Base-by-base conservation (phyloP, 176 grass and related monocot genomes). In the Chrysopogon serrulatus region DNA sequence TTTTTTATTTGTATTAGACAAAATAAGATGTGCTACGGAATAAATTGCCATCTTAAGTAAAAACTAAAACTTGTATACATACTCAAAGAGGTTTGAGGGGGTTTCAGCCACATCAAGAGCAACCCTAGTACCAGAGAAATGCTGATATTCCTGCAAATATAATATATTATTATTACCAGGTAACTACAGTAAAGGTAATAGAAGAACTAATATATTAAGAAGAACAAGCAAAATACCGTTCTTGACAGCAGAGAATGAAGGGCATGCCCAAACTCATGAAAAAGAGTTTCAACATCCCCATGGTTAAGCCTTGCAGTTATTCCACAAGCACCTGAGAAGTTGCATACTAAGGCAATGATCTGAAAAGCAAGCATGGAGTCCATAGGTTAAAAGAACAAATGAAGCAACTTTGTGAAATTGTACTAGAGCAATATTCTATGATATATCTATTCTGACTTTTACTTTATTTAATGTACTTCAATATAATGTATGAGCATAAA, bases 191-290 rank as follows among this genome's bases (percentile, higher is more conserved):
- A 76, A 45, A 77, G 65, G 47, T 71, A 8, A 72, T 30, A 17
- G 14, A 4, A 76, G 24, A 54, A 70, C 8, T 69, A 49, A 70
- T 19, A 31, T 59, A 88, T 82, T 56, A 37, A 27, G 32, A 68
- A 51, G 45, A 79, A 47, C 10, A 40, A 44, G 78, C 64, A 74
- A 42, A 87, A 45, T 92, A 95, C 96, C 89, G 93, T 98, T 93
- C 96, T 91, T 60, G 96, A 98, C 70, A 98, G 93, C 79, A 98
- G 87, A 66, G 96, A 98, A 90, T 98, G 96, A 85, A 98, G 82
- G 48, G 96, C 93, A 76, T 95, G 96, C 47, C 96, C 96, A 85
- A 98, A 98, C 82, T 98, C 96, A 85, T 98, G 96, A 81, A 98
- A 98, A 51, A 98, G 93, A 63, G 93, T 98, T 90, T 95, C 93